Conservation (phyloP, 495 filamentous ascomycete species). For the Tuber melanosporum region DNA sequence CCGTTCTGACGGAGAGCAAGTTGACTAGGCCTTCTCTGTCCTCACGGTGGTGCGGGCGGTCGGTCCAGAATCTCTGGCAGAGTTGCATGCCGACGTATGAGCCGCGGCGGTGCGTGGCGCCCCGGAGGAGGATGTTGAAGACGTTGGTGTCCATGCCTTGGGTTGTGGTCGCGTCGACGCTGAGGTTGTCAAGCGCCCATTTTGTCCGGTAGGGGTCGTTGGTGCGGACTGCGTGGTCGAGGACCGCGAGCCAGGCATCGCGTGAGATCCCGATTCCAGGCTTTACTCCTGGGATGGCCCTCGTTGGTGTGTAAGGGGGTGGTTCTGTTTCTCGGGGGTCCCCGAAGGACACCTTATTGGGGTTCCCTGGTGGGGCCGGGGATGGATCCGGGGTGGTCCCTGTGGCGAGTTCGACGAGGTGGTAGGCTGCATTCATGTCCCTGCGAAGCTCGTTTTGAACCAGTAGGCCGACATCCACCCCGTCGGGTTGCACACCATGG, state of each 20-base stretch:
- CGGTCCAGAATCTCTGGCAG: constrained; percentile 20
- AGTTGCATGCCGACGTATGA: constrained; percentile 19
- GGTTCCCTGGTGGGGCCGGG: background rate
- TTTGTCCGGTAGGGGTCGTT: background rate
- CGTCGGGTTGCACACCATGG: constrained; percentile 12
- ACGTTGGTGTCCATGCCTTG: constrained; percentile 16
- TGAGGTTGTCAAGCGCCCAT: constrained; percentile 21
- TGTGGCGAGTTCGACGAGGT: constrained; percentile 15
- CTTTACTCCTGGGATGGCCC: background rate
- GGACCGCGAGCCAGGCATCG: constrained; percentile 24
- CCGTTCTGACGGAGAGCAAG: constrained; percentile 25
- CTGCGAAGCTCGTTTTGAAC: constrained; percentile 21
- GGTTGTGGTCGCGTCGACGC: constrained; percentile 12
- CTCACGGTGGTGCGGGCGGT: background rate
- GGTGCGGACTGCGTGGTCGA: constrained; percentile 13
- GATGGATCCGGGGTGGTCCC: background rate
- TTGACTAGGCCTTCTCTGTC: constrained; percentile 15
- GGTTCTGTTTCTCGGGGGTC: background rate
- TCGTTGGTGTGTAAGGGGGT: background rate
- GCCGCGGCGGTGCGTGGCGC: constrained; percentile 15
- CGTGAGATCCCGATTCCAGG: constrained; percentile 8
- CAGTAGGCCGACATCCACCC: constrained; percentile 17
- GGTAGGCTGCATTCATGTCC: constrained; percentile 17
- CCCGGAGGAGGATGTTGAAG: constrained; percentile 31
- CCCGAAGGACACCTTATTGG: background rate